phyloP scores from a whole-genome alignment of 169 alveolate species.

The Plasmodium gaboni region DNA sequence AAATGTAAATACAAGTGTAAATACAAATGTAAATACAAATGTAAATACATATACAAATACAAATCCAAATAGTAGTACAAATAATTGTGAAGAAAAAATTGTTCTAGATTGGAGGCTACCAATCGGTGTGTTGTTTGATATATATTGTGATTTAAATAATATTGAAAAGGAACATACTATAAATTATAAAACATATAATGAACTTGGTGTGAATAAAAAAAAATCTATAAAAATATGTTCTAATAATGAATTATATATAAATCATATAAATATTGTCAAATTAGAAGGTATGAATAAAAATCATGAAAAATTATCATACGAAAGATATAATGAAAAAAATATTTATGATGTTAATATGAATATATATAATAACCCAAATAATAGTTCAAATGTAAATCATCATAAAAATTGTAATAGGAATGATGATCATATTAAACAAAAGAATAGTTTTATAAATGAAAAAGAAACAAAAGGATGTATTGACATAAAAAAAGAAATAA shows the following conservation, averaged over 20 bases:
- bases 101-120: conserved; percentile 73
- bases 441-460: too few relatives aligned
- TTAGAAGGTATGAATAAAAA: too few relatives aligned
- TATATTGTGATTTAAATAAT: conserved; percentile 27
- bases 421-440: too few relatives aligned
- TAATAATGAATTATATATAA: conserved; percentile 27
- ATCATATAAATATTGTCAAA: conserved; percentile 41
- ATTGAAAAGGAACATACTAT: conserved; percentile 4
- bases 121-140: conserved; percentile 65
- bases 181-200: too few relatives aligned
- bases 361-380: too few relatives aligned
- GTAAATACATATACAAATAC: background rate
- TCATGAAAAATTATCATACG: background rate
- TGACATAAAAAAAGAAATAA: too few relatives aligned
- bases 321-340: background rate
- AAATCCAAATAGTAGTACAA: background rate
- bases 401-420: too few relatives aligned
- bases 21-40: too few relatives aligned
- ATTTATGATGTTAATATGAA: background rate
- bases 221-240: conserved; percentile 23
- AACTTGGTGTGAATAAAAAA: background rate
- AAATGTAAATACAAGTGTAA: background rate
- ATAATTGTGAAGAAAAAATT: conserved; percentile 10
- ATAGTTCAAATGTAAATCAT: too few relatives aligned
- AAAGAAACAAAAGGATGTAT: too few relatives aligned